Evolutionary conservation across 805 yeast genomes (phyloP), one percentile per base, ranked within the genome.

Genomic region (Teunomyces panamensis): DNA sequence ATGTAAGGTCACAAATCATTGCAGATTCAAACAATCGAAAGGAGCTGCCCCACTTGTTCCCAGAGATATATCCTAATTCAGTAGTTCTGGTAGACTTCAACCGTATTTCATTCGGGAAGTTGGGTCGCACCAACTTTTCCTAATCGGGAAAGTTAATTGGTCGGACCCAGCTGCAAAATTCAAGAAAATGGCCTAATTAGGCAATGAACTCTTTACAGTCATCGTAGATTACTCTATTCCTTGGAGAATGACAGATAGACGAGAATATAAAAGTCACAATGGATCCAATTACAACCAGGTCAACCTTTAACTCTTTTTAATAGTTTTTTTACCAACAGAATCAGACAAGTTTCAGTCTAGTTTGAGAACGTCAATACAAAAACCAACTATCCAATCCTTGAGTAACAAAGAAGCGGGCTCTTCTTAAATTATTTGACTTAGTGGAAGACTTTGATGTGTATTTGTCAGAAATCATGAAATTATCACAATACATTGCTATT

Each of bases 131-230:
- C n/a, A 26, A 30, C 42, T 33, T 47, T 44, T 29, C 50, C 50
- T 41, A 44, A 41, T 48, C 37, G 42, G 50, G 50, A 32, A 48
- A 48, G 26, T 16, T 24, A 28, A 30, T 32, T 28, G 33, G 17
- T 29, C 17, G 39, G 43, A 34, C 42, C 46, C 48, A 44, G 50
- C 48, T 32, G 34, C 34, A 32, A 42, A 44, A 37, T 39, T 28
- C 46, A 13, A 16, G 30, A 30, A 33, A 27, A 17, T 29, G 45
- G 42, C 50, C 48, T 41, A 42, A 48, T 48, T 42, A 42, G 50
- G 50, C 29, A 48, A 44, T 44, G 47, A 26, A 13, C 28, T 24
- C n/a, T 26, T 5, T n/a, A 9, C n/a, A n/a, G 27, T n/a, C 41
- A 26, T 26, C 30, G 4, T 26, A 16, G 30, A n/a, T 24, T 24